Percentiles rank a stretch among this genome's conserved stretches.
Conservation (phyloP, 306 rosid species). For the Dryas drummondii region DNA sequence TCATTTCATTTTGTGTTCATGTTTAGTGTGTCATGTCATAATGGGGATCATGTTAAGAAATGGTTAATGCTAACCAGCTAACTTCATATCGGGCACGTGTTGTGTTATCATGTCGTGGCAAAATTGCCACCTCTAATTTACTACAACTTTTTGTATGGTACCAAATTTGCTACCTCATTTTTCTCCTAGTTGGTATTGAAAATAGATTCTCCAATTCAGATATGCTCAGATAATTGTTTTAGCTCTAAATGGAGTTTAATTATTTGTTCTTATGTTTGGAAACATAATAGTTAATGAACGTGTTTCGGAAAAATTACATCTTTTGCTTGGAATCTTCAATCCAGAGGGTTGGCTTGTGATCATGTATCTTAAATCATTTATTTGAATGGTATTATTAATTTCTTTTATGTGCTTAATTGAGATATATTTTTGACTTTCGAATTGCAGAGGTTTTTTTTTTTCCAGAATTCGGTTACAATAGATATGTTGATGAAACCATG, state of each 20-base stretch:
- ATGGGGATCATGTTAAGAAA: no score
- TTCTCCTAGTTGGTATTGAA: no score
- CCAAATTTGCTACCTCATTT: no score
- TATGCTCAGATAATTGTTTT: background rate
- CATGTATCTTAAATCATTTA: slow-evolving; percentile 63
- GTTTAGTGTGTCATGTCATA: no score
- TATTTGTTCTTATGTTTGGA: slow-evolving; percentile 15
- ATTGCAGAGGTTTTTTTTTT: background rate
- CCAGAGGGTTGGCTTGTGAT: slow-evolving; percentile 95
- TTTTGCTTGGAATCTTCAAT: slow-evolving; percentile 78
- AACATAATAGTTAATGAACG: slow-evolving; percentile 57
- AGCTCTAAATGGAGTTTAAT: background rate
- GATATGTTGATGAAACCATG: slow-evolving; percentile 75
- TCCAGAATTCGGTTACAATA: slow-evolving; percentile 9
- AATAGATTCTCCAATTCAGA: background rate
- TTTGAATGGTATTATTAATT: background rate
- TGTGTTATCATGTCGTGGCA: no score
- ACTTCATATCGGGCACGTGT: no score
- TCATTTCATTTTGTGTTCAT: no score
- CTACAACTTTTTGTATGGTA: no score
- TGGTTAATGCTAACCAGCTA: no score
- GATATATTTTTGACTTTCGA: background rate
- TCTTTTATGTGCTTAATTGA: no score
- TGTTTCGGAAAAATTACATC: slow-evolving; percentile 72
- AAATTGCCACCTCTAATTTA: no score